Evolutionary conservation across 352 stramenopile species (phyloP).

Genomic region (Elongisporangium undulatum): DNA sequence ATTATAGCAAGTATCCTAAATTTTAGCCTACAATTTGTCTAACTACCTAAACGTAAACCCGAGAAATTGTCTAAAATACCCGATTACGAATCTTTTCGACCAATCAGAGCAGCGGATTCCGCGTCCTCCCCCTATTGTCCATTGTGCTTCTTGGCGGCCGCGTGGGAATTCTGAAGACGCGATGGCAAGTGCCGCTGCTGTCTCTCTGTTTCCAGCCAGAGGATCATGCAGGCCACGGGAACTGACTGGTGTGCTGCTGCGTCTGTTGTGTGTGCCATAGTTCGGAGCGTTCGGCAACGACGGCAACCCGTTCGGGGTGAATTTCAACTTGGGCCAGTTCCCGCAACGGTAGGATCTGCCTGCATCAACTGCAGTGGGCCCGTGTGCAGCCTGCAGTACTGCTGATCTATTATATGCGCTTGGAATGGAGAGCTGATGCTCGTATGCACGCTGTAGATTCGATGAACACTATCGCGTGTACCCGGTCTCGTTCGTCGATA

Average conservation of each 20-base stretch:
- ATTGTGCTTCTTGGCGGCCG: too few relatives aligned
- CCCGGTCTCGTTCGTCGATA: constrained; percentile 85
- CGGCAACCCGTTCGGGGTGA: constrained; percentile 76
- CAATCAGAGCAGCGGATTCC: too few relatives aligned
- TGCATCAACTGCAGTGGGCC: not conserved
- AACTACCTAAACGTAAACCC: too few relatives aligned
- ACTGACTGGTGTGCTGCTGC: constrained; percentile 3
- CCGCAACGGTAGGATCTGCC: constrained; percentile 40
- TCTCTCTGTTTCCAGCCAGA: not conserved
- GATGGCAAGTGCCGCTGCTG: not conserved
- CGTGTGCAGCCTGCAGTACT: not conserved
- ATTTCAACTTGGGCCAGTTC: constrained; percentile 79
- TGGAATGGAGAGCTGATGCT: not conserved
- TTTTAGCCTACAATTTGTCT: too few relatives aligned
- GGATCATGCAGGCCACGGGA: too few relatives aligned
- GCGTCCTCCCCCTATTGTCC: too few relatives aligned
- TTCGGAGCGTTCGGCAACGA: constrained; percentile 72
- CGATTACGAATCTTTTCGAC: too few relatives aligned
- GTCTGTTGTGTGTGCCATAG: constrained; percentile 15
- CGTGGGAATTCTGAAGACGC: too few relatives aligned
- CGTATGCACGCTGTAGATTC: constrained; percentile 61
- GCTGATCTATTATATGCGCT: constrained; percentile 1
- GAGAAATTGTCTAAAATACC: too few relatives aligned
- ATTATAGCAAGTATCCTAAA: too few relatives aligned
- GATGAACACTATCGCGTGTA: constrained; percentile 88